Evolutionary conservation across 768 basidiomycete genomes (phyloP).

Genomic region (Lanmaoa rubissima): DNA sequence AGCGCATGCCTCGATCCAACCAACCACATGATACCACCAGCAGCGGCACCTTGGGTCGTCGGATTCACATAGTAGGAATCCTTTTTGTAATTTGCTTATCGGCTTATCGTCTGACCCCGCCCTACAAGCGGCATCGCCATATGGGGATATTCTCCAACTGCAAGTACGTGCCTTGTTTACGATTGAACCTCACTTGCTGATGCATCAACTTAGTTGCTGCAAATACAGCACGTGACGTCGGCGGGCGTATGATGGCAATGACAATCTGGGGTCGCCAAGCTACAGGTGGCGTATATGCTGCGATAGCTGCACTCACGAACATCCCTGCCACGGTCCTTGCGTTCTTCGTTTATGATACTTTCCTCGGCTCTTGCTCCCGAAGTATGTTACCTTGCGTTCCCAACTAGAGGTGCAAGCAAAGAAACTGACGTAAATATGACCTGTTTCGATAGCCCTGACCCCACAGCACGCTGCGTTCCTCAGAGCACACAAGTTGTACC

Average conservation of each 20-base stretch:
- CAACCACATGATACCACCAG: conserved; percentile 55
- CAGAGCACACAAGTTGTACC: conserved; percentile 21
- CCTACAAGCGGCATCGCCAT: conserved; percentile 48
- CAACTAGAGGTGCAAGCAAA: not conserved
- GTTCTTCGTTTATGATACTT: conserved; percentile 51
- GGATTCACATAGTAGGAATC: conserved; percentile 55
- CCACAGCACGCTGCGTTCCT: conserved; percentile 23
- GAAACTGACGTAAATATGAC: conserved; percentile 8
- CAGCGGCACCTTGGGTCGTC: conserved; percentile 49
- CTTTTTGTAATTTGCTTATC: not conserved
- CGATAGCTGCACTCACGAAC: conserved; percentile 62
- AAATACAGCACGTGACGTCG: conserved; percentile 69
- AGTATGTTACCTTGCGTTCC: conserved; percentile 37
- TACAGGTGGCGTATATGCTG: conserved; percentile 54
- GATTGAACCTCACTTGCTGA: not conserved
- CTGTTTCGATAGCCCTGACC: conserved; percentile 20
- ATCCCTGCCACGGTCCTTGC: conserved; percentile 62
- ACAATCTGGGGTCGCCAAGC: conserved; percentile 58
- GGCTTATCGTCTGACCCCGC: not conserved
- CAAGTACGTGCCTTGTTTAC: conserved; percentile 33
- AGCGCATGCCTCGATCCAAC: conserved; percentile 44
- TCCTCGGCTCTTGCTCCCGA: conserved; percentile 58
- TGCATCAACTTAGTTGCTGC: conserved; percentile 45
- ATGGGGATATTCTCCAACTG: conserved; percentile 57
- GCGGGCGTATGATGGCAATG: conserved; percentile 59